Conservation (phyloP, 345 rosid genomes). For the Citrus glauca region DNA sequence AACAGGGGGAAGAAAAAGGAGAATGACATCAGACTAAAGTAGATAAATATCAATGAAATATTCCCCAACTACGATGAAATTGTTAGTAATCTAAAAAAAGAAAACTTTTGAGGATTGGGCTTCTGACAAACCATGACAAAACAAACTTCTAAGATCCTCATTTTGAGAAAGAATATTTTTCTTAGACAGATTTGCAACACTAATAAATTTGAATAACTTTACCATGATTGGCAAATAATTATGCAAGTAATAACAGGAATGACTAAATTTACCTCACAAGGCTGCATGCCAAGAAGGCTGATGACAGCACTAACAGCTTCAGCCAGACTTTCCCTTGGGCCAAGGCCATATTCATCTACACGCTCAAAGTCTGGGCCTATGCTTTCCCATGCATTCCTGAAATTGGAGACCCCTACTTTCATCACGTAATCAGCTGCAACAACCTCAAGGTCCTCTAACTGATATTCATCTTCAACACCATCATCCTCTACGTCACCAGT, state of each 20-base stretch:
- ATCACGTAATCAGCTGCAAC: conserved; percentile 88
- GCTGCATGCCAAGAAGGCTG: conserved; percentile 97
- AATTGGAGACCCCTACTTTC: conserved; percentile 84
- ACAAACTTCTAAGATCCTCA: background rate
- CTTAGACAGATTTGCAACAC: background rate
- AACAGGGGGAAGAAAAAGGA: background rate
- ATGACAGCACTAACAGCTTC: conserved; percentile 89
- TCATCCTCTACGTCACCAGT: conserved; percentile 94
- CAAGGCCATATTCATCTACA: conserved; percentile 96
- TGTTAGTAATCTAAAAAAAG: background rate
- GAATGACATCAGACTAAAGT: conserved; percentile 1
- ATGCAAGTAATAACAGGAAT: background rate
- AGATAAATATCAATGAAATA: background rate
- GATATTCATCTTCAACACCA: conserved; percentile 98
- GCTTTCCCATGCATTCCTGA: conserved; percentile 98
- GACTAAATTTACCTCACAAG: conserved; percentile 74
- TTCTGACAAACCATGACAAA: background rate
- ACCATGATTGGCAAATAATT: background rate
- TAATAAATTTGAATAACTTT: background rate
- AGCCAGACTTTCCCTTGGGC: conserved; percentile 80
- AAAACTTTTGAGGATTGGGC: background rate
- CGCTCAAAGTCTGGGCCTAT: conserved; percentile 71
- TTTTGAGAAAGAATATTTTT: background rate
- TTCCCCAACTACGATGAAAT: background rate
- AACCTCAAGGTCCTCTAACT: conserved; percentile 93